A percentile compares a stretch with the other conserved stretches of the same genome.
phyloP scores from a whole-genome alignment of 192 early-diverging fungal genomes.

The Coemansia sp. region DNA sequence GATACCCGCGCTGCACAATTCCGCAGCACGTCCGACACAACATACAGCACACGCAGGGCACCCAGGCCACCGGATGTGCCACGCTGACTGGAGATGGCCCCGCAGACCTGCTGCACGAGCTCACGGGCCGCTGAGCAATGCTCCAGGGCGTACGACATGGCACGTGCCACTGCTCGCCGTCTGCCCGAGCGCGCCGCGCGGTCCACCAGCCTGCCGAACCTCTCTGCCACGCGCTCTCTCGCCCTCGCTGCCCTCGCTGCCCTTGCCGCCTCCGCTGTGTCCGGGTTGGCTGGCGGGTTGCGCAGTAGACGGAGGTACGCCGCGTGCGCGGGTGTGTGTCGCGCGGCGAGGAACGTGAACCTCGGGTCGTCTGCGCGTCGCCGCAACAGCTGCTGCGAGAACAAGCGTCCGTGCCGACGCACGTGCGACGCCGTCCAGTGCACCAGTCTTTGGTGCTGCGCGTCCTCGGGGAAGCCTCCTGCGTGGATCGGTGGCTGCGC shows the following conservation, averaged over 20 bases:
- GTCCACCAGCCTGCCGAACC: conserved; percentile 17
- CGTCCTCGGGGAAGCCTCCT: conserved; percentile 61
- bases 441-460: conserved; percentile 58
- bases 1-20: conserved; percentile 75
- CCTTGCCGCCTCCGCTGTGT: conserved; percentile 64
- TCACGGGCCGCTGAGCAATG: too few relatives aligned
- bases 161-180: conserved; percentile 15
- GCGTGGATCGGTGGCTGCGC: too few relatives aligned
- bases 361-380: conserved; percentile 61
- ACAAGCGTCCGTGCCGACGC: conserved; percentile 66
- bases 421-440: conserved; percentile 86
- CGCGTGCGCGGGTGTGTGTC: conserved; percentile 70
- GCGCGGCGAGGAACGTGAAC: conserved; percentile 73
- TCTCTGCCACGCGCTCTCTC: too few relatives aligned
- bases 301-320: conserved; percentile 94
- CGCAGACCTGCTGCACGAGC: too few relatives aligned
- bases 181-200: conserved; percentile 56
- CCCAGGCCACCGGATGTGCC: too few relatives aligned
- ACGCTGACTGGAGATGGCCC: too few relatives aligned
- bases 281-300: conserved; percentile 84
- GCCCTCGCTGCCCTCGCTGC: too few relatives aligned
- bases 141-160: conserved; percentile 82
- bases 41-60: conserved; percentile 72
- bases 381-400: conserved; percentile 69
- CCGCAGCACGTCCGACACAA: conserved; percentile 90